Evolutionary conservation across 441 rosid genomes (phyloP).

Genomic region (Biscutella laevigata): DNA sequence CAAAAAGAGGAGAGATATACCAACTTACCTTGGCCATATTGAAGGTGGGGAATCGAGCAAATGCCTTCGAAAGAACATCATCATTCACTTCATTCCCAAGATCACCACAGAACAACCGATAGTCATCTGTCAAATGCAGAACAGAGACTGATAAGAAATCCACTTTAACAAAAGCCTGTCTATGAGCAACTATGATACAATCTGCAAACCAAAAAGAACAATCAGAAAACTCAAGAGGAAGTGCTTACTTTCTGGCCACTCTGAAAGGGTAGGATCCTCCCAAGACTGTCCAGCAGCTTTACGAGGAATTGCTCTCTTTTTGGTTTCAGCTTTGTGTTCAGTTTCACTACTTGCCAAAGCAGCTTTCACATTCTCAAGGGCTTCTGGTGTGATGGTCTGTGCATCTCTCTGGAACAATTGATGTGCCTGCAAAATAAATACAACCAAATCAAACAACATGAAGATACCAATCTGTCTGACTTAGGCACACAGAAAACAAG

Average conservation of each 20-base stretch:
- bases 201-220: background rate
- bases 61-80: conserved; percentile 93
- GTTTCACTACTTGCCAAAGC: conserved; percentile 89
- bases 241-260: conserved; percentile 91
- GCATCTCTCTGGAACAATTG: conserved; percentile 93
- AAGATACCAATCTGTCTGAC: background rate
- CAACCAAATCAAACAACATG: background rate
- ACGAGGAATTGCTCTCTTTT: conserved; percentile 84
- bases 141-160: background rate
- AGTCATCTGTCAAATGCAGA: conserved; percentile 53
- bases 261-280: conserved; percentile 95
- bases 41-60: conserved; percentile 84
- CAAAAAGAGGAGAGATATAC: background rate
- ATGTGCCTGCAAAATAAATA: conserved; percentile 51
- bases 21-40: conserved; percentile 79
- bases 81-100: conserved; percentile 99
- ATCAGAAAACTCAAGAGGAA: background rate
- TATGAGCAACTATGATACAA: background rate
- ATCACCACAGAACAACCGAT: conserved; percentile 88
- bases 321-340: conserved; percentile 81
- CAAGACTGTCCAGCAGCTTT: conserved; percentile 90
- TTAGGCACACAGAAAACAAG: background rate
- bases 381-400: conserved; percentile 83
- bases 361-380: conserved; percentile 85
- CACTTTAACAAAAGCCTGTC: background rate